phyloP scores from a whole-genome alignment of 352 stramenopile species.

The Pythium rishiriense region DNA sequence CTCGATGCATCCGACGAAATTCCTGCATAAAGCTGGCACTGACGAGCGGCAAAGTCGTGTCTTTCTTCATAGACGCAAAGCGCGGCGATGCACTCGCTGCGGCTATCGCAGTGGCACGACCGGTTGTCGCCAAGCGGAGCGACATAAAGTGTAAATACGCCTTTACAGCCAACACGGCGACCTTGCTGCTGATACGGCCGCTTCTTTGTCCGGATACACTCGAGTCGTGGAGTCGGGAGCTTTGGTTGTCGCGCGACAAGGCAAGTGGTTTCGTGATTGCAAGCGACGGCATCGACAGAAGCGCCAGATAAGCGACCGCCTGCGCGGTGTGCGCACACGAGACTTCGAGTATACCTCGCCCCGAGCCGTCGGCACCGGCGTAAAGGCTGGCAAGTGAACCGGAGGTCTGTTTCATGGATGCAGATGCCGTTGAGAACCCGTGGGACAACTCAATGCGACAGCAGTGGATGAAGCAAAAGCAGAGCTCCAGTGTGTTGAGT shows the following conservation, averaged over 20 bases:
- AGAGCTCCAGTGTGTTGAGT: slow-evolving; percentile 44
- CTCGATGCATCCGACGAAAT: slow-evolving; percentile 58
- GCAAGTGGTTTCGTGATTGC: slow-evolving; percentile 1
- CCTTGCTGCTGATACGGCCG: slow-evolving; percentile 26
- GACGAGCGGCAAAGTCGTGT: slow-evolving; percentile 43
- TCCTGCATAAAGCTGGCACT: slow-evolving; percentile 48
- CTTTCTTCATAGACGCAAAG: slow-evolving; percentile 35
- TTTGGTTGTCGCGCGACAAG: background rate
- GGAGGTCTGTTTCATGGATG: background rate
- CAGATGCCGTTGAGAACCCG: background rate
- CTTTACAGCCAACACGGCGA: slow-evolving; percentile 47
- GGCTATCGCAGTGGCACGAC: background rate
- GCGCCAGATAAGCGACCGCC: slow-evolving; percentile 19
- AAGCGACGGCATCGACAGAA: slow-evolving; percentile 19
- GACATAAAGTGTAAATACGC: slow-evolving; percentile 58
- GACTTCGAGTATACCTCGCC: slow-evolving; percentile 11
- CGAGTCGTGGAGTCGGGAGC: background rate
- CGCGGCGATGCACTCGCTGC: slow-evolving; percentile 4
- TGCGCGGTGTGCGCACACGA: slow-evolving; percentile 16
- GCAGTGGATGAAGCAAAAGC: slow-evolving; percentile 59
- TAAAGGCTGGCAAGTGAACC: slow-evolving; percentile 15
- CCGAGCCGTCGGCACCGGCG: slow-evolving; percentile 1
- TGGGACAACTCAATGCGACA: slow-evolving; percentile 34
- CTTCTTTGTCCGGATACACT: background rate
- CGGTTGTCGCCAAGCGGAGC: slow-evolving; percentile 24